Base-by-base conservation (phyloP, 2,329 filamentous ascomycete genomes). In the Exophiala viscosa region DNA sequence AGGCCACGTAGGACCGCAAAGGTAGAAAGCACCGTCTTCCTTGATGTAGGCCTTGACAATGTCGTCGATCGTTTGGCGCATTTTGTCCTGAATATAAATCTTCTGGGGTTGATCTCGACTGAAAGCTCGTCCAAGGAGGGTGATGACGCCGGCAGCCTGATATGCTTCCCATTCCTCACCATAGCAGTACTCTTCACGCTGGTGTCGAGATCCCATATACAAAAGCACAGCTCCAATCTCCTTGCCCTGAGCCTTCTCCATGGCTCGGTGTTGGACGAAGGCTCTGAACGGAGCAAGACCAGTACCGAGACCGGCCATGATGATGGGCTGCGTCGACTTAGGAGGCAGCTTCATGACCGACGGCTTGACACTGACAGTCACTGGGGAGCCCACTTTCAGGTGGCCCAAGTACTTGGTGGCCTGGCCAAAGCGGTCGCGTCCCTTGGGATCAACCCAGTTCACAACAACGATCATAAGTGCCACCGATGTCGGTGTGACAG, bases 151-250 rank as follows among this genome's bases (percentile, higher is more conserved):
- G 0, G 93, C 90, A 55, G 91, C 92, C 67, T 93, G 83, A 73
- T 99, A 99, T 0, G 93, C 93, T 72, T 99, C 93, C 93, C 93
- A 99, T 72, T 99, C 93, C 72, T 99, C 93, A 57, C 93, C 93
- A 67, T 97, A 99, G 55, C 96, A 85, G 73, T 99, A 99, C 75
- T 99, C 93, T 74, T 99, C 93, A 61, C 91, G 89, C 77, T 96
- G 90, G 79, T 96, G 91, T 48, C 93, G 91, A 14, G 90, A 92
- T 59, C 93, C 93, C 77, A 99, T 92, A 80, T 97, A 99, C 55
- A 99, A 77, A 48, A 99, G 82, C 58, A 97, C 93, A 39, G 90
- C 78, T 48, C 93, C 93, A 62, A 99, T 96, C 53, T 93, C 85
- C 76, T 95, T 91, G 71, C 93, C 93, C 70, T 95, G 89, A n/a